phyloP scores from a whole-genome alignment of 306 rosid genomes.

The Trifolium pratense region DNA sequence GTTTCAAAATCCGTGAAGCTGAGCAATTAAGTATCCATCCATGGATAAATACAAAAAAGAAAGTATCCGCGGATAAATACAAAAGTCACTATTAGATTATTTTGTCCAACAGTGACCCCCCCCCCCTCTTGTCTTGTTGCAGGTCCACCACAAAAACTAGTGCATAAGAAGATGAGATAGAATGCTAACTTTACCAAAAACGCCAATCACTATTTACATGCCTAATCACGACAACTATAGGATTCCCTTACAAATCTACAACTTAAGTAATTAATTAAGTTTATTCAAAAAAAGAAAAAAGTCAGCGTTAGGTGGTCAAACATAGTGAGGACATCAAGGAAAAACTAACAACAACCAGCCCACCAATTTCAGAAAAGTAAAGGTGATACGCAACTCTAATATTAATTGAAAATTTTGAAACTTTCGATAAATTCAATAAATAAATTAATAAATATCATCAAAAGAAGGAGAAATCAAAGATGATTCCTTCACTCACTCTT shows the following conservation, averaged over 20 bases:
- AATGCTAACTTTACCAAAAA: slow-evolving; percentile 50
- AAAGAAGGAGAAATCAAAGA: slow-evolving; percentile 56
- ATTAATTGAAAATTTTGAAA: slow-evolving; percentile 40
- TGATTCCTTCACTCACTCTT: slow-evolving; percentile 44
- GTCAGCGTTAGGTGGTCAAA: slow-evolving; percentile 67
- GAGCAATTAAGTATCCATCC: slow-evolving; percentile 35
- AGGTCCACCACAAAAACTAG: slow-evolving; percentile 56
- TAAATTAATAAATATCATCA: slow-evolving; percentile 44
- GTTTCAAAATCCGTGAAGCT: slow-evolving; percentile 40
- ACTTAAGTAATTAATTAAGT: slow-evolving; percentile 31
- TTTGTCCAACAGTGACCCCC: slow-evolving; percentile 37
- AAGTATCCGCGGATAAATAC: slow-evolving; percentile 38
- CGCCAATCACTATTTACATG: slow-evolving; percentile 51
- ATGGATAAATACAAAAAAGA: background rate
- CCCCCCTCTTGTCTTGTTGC: slow-evolving; percentile 50
- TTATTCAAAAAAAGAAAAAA: slow-evolving; percentile 5
- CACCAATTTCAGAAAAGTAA: slow-evolving; percentile 48
- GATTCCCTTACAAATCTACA: slow-evolving; percentile 50
- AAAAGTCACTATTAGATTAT: slow-evolving; percentile 42
- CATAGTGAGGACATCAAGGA: slow-evolving; percentile 45
- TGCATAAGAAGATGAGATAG: slow-evolving; percentile 66
- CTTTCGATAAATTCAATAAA: slow-evolving; percentile 53
- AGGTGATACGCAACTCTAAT: slow-evolving; percentile 51
- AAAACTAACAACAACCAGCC: slow-evolving; percentile 45
- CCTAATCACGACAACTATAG: slow-evolving; percentile 37